Percentiles rank a stretch among this genome's conserved stretches.
phyloP scores from a whole-genome alignment of 768 basidiomycete genomes.

The Podaxis sp. region DNA sequence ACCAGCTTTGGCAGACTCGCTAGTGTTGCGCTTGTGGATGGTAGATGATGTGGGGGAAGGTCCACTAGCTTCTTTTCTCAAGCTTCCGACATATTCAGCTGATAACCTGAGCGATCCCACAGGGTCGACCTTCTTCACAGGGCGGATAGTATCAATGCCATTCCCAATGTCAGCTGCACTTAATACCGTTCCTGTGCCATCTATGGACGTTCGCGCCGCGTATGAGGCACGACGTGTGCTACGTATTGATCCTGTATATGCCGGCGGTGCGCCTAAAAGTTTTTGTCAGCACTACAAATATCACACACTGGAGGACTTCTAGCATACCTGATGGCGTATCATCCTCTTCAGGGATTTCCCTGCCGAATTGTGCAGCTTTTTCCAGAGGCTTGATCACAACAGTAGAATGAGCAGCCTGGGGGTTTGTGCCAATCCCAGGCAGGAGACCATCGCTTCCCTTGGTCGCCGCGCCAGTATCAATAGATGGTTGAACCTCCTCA shows the following conservation, averaged over 20 bases:
- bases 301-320: slow-evolving; percentile 28
- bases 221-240: slow-evolving; percentile 73
- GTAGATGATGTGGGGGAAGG: slow-evolving; percentile 43
- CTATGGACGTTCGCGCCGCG: slow-evolving; percentile 64
- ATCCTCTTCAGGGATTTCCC: slow-evolving; percentile 31
- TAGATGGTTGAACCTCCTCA: slow-evolving; percentile 45
- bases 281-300: slow-evolving; percentile 19
- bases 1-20: slow-evolving; percentile 67
- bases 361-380: slow-evolving; percentile 24
- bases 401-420: slow-evolving; percentile 66
- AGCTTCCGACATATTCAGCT: slow-evolving; percentile 77
- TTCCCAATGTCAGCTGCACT: slow-evolving; percentile 83
- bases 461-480: slow-evolving; percentile 64
- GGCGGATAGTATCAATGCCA: slow-evolving; percentile 88
- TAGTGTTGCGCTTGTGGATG: slow-evolving; percentile 50
- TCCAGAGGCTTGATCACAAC: slow-evolving; percentile 58
- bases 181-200: slow-evolving; percentile 70
- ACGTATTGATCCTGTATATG: slow-evolving; percentile 69
- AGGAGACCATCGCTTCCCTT: slow-evolving; percentile 59
- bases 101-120: slow-evolving; percentile 74
- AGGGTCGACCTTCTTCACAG: slow-evolving; percentile 89
- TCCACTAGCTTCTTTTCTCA: slow-evolving; percentile 49
- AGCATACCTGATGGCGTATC: slow-evolving; percentile 44
- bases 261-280: slow-evolving; percentile 61
- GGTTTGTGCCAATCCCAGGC: slow-evolving; percentile 47